These are phyloP conservation scores for Naganishia vishniacii DNA, from an alignment of 768 basidiomycete genomes.

Conservation along the genomic window DNA sequence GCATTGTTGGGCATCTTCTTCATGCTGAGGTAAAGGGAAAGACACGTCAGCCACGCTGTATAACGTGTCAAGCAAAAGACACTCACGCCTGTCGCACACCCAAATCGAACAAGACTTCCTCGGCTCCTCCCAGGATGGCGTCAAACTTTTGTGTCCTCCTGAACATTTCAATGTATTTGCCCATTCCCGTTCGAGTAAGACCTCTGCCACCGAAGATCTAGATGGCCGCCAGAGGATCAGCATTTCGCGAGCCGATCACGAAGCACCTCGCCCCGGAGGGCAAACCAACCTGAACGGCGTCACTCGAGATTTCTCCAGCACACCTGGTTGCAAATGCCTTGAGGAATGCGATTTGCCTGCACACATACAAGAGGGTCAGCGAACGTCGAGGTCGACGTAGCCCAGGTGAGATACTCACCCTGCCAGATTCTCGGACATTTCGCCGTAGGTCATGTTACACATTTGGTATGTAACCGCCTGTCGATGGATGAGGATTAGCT, in stretches of 20 bases:
- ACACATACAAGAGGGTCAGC: too few relatives aligned
- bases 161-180: slow-evolving; percentile 46
- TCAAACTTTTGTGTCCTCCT: slow-evolving; percentile 48
- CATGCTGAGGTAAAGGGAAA: slow-evolving; percentile 1
- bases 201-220: slow-evolving; percentile 77
- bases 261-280: too few relatives aligned
- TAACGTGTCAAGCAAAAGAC: neutral
- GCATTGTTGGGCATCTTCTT: slow-evolving; percentile 29
- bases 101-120: slow-evolving; percentile 42
- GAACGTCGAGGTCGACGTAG: too few relatives aligned
- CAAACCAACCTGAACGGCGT: slow-evolving; percentile 57
- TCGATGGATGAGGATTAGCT: neutral
- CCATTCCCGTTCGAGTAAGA: slow-evolving; percentile 65
- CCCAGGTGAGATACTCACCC: slow-evolving; percentile 59
- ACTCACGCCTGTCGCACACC: slow-evolving; percentile 45
- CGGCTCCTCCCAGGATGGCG: slow-evolving; percentile 38
- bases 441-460: slow-evolving; percentile 74
- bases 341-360: slow-evolving; percentile 64
- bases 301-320: slow-evolving; percentile 72
- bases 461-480: slow-evolving; percentile 74
- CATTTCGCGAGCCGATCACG: too few relatives aligned
- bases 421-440: slow-evolving; percentile 67
- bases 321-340: slow-evolving; percentile 72
- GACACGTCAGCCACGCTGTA: neutral
- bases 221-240: neutral